Conservation (phyloP, 1,284 basidiomycete genomes). For the Cryptococcus jaspeensis region DNA sequence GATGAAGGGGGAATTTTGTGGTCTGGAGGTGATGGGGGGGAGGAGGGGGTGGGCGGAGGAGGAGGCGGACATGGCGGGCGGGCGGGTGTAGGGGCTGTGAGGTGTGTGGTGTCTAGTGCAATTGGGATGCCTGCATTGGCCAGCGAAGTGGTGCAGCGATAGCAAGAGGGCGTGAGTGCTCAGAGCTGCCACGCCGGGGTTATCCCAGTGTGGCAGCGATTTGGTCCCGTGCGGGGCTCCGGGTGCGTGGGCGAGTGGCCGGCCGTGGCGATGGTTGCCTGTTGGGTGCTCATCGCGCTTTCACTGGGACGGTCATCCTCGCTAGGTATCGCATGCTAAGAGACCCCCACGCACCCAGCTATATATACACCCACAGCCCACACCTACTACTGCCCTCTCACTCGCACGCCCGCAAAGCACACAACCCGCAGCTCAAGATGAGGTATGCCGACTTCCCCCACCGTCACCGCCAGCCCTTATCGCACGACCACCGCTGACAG, state of each 20-base stretch:
- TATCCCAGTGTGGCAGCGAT: background rate
- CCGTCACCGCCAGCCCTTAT: background rate
- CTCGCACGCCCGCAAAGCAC: too few species aligned
- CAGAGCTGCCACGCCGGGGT: too few species aligned
- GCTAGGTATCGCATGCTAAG: too few species aligned
- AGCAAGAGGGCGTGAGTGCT: too few species aligned
- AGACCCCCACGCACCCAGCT: background rate
- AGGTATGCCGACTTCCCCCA: background rate
- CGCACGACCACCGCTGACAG: background rate
- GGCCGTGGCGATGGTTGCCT: too few species aligned
- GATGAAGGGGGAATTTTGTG: constrained; percentile 32
- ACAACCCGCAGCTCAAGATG: background rate
- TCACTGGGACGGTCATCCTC: too few species aligned
- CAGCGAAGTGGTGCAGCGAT: too few species aligned
- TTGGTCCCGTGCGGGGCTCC: background rate
- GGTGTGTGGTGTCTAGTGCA: too few species aligned
- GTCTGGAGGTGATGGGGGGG: constrained; percentile 28
- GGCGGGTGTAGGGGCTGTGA: background rate
- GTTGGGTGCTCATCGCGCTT: too few species aligned
- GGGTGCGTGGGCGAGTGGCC: too few species aligned
- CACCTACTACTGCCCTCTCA: too few species aligned
- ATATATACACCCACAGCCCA: background rate
- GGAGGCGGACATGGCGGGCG: constrained; percentile 21
- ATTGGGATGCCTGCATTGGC: too few species aligned
- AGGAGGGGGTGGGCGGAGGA: constrained; percentile 35